These are phyloP conservation scores for Stenogyne calaminthoides DNA, from an alignment of 305 asterid genomes.

Conservation along the genomic window DNA sequence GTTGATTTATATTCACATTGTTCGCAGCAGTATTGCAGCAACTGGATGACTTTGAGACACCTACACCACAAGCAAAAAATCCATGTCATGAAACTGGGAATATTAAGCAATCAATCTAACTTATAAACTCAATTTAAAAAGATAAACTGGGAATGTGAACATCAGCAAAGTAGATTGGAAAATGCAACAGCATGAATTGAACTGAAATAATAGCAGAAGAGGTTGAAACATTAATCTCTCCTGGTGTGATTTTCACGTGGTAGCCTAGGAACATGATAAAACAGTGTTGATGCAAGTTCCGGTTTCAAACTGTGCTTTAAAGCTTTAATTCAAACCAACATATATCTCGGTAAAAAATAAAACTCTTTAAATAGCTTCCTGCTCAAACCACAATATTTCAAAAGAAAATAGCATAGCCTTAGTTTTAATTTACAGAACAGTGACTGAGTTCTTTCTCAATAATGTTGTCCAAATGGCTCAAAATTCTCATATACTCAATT, in stretches of 20 bases:
- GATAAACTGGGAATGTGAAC: neutral
- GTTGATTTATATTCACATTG: conserved; percentile 83
- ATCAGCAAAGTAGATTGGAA: neutral
- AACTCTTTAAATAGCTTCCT: neutral
- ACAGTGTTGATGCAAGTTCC: neutral
- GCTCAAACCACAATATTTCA: neutral
- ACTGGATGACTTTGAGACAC: conserved; percentile 78
- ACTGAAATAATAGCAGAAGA: neutral
- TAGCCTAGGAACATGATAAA: neutral
- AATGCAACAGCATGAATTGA: neutral
- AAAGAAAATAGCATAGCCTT: neutral
- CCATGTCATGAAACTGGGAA: neutral
- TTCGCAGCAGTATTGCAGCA: conserved; percentile 76
- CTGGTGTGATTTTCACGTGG: neutral
- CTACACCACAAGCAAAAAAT: conserved; percentile 43
- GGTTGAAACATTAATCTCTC: neutral
- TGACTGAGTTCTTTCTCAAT: neutral
- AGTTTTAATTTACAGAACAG: neutral
- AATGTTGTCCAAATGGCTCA: neutral
- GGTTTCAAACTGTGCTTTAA: neutral
- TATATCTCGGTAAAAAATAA: neutral
- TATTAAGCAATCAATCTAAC: neutral
- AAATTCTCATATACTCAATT: neutral
- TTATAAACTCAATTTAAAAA: neutral
- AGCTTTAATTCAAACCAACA: neutral